These are phyloP conservation scores for Colletotrichum destructivum DNA, from an alignment of 2,329 filamentous ascomycete species.

Conservation along the genomic window DNA sequence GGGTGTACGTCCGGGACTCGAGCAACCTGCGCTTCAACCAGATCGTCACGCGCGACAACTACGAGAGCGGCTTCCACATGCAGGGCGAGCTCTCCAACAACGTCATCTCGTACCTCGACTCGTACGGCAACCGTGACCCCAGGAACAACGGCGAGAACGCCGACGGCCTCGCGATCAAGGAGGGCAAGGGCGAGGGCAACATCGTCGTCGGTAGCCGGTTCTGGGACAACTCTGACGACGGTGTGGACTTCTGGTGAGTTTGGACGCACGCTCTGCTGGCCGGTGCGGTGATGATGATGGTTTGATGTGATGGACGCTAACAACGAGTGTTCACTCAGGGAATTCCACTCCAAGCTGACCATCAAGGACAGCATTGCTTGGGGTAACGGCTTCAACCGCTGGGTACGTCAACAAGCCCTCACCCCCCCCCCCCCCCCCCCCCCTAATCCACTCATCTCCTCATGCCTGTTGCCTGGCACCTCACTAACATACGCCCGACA, in stretches of 20 bases:
- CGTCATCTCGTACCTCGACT: slow-evolving; percentile 55
- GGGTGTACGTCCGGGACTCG: slow-evolving; percentile 53
- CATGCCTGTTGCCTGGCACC: too few relatives aligned
- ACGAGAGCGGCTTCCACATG: slow-evolving; percentile 56
- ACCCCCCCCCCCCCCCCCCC: fast-evolving
- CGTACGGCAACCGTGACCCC: slow-evolving; percentile 56
- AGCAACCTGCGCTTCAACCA: slow-evolving; percentile 55
- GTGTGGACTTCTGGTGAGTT: slow-evolving; percentile 55
- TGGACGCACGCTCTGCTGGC: too few relatives aligned
- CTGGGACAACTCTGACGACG: slow-evolving; percentile 64
- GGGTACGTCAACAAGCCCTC: slow-evolving; percentile 45
- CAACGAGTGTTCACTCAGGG: slow-evolving; percentile 19
- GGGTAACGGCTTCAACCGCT: slow-evolving; percentile 63
- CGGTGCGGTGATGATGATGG: too few relatives aligned
- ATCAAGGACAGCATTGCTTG: slow-evolving; percentile 61
- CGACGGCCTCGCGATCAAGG: slow-evolving; percentile 61
- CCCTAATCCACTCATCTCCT: too few relatives aligned
- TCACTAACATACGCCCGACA: background rate
- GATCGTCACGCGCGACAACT: slow-evolving; percentile 54
- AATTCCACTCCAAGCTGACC: slow-evolving; percentile 56
- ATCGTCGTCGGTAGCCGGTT: slow-evolving; percentile 57
- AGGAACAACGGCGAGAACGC: slow-evolving; percentile 63
- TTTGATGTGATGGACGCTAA: background rate
- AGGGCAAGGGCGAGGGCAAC: slow-evolving; percentile 60
- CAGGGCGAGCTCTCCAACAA: slow-evolving; percentile 48